phyloP scores from a whole-genome alignment of 257 asterid genomes.

The Coffea eugenioides region DNA sequence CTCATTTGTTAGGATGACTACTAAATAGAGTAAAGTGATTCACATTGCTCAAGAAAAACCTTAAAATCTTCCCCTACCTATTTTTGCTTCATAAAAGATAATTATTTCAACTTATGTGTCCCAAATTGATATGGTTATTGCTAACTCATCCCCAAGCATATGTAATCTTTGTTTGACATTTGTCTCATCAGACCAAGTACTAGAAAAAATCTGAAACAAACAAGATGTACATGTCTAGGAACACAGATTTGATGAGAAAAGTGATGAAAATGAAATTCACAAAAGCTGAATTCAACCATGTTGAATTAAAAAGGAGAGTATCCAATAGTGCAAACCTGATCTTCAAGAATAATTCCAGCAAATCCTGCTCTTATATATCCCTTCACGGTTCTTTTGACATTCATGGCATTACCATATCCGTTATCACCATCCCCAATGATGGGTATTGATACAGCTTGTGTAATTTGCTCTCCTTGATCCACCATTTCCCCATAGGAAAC shows the following conservation, averaged over 20 bases:
- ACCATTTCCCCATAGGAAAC: slow-evolving; percentile 93
- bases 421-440: slow-evolving; percentile 94
- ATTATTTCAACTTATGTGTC: background rate
- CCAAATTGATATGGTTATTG: too few species aligned
- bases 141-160: background rate
- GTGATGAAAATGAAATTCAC: background rate
- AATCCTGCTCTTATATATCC: slow-evolving; percentile 87
- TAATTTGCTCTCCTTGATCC: slow-evolving; percentile 75
- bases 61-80: background rate
- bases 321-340: slow-evolving; percentile 57
- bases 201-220: too few species aligned
- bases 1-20: background rate
- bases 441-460: slow-evolving; percentile 80
- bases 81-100: background rate
- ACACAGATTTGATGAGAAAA: background rate
- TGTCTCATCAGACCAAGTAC: background rate
- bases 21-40: background rate
- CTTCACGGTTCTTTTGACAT: slow-evolving; percentile 85
- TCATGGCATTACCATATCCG: slow-evolving; percentile 96
- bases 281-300: background rate
- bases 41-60: background rate
- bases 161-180: background rate
- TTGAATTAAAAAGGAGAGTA: background rate
- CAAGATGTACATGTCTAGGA: background rate
- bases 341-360: slow-evolving; percentile 93